phyloP scores from a whole-genome alignment of 192 early-diverging fungal genomes.

The Dimargaris cristalligena region DNA sequence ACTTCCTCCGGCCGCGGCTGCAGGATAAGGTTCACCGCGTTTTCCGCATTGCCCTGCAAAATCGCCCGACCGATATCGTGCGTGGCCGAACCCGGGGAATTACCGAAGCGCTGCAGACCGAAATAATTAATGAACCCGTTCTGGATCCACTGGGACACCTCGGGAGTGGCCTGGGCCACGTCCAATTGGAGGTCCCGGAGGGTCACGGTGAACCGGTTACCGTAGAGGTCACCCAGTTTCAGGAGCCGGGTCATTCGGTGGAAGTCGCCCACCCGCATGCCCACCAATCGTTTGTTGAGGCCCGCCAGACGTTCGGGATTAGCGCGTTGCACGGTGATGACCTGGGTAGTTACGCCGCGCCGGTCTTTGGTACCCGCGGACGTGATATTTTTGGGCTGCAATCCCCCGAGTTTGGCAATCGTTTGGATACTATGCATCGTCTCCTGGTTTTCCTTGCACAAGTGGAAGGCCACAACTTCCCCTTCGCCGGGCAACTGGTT shows the following conservation, averaged over 20 bases:
- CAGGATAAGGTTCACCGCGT: constrained; percentile 41
- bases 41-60: constrained; percentile 26
- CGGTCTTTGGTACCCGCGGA: constrained; percentile 94
- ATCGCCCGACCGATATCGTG: constrained; percentile 63
- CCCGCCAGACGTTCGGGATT: constrained; percentile 33
- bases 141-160: constrained; percentile 39
- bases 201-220: constrained; percentile 81
- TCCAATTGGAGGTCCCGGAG: constrained; percentile 35
- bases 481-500: constrained; percentile 44
- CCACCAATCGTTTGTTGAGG: constrained; percentile 30
- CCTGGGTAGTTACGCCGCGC: constrained; percentile 77
- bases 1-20: constrained; percentile 61
- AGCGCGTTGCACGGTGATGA: constrained; percentile 6
- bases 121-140: constrained; percentile 95
- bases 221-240: constrained; percentile 67
- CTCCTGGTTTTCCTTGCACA: constrained; percentile 89
- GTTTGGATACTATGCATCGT: constrained; percentile 48
- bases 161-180: constrained; percentile 26
- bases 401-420: constrained; percentile 13
- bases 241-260: constrained; percentile 43
- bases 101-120: constrained; percentile 97
- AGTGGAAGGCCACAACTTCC: constrained; percentile 61
- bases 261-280: constrained; percentile 61
- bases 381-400: constrained; percentile 35
- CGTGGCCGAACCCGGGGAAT: constrained; percentile 56